Evolutionary conservation across 179 eudicot species (phyloP), one percentile per base, ranked within the genome.

Genomic region (Carnegiea gigantea): DNA sequence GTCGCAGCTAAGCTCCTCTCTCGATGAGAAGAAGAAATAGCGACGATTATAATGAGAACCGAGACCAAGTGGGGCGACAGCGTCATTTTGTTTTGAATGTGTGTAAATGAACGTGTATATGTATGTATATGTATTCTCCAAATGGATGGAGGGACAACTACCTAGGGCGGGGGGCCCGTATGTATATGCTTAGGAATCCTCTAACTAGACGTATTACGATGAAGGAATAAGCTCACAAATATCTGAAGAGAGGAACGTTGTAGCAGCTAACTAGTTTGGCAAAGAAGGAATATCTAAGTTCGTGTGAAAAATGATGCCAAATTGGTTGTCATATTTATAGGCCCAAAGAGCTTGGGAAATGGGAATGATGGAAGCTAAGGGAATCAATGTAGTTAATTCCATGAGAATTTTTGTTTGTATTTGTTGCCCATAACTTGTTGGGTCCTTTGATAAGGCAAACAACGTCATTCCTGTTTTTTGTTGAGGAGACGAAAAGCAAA

Each of bases 401-500:
- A 73, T 33, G 53, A 7, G 26, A 40, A 28, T 75, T 48, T 24
- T 75, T 75, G 59, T 49, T 24, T 48, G 60, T 49, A 46, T 46
- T 75, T 73, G 53, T 43, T 11, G 33, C 77, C 77, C 77, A 75
- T 75, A 26, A 75, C 59, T 26, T 48, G 36, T 46, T 21, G 18
- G 77, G 30, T 75, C 2, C 5, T 46, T 24, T 46, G 76, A 44
- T 3, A 73, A 46, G 23, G 30, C 2, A 46, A 46, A 73, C 26
- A n/a, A 18, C 30, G 23, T 44, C 1, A 57, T 57, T 11, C 17
- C 20, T 48, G 77, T 43, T 23, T 23, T 48, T 24, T 51, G 77
- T 48, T 26, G 77, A 49, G 62, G 77, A 75, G 36, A 75, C 77
- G 77, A 48, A 75, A 75, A 70, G 73, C 46, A 70, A 70, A 70